Base-by-base conservation (phyloP, 2,329 filamentous ascomycete species). In the Cercospora brassicicola region DNA sequence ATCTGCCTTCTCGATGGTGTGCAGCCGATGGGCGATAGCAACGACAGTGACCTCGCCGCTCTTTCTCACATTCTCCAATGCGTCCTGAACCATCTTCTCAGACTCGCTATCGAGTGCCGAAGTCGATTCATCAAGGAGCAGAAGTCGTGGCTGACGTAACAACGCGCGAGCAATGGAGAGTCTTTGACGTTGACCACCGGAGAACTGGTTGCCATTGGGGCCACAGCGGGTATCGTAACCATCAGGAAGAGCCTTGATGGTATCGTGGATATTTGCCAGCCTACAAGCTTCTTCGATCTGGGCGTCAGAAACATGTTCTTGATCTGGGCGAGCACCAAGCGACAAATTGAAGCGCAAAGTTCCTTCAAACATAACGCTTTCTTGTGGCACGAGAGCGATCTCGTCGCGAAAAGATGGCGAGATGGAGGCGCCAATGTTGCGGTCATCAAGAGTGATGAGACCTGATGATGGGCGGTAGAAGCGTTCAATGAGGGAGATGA, bases 201-300 rank as follows among this genome's bases (percentile, higher is more conserved):
- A 82, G 13, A 83, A 73, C 56, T 79, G 77, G 31, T 76, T 80
- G 6, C 80, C 81, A 36, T 78, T 79, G 4, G 78, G 74, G 10
- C 81, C 81, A 67, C 78, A 80, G n/a, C 78, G 77, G 0, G 89
- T 91, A 11, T 89, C 79, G 74, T 92, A 92, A 0, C 89, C 88
- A 13, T 89, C 80, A 0, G 89, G 89, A 15, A 92, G 79, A 0
- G 83, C 79, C 66, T 82, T 79, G 72, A 92, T 90, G 26, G 86
- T 87, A 28, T 91, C 88, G 78, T 92, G 89, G 69, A 92, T 90
- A 74, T 90, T 90, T 39, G 89, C 89, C 15, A 90, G 79, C 66
- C 84, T 84, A 75, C 89, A 91, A 0, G 90, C 90, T 63, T 87
- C 85, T 70, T 89, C 84, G 56, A 92, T 88, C 57, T 91, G 89